Evolutionary conservation across 75 land plant genomes (phyloP).

Genomic region (Azolla pinnata): DNA sequence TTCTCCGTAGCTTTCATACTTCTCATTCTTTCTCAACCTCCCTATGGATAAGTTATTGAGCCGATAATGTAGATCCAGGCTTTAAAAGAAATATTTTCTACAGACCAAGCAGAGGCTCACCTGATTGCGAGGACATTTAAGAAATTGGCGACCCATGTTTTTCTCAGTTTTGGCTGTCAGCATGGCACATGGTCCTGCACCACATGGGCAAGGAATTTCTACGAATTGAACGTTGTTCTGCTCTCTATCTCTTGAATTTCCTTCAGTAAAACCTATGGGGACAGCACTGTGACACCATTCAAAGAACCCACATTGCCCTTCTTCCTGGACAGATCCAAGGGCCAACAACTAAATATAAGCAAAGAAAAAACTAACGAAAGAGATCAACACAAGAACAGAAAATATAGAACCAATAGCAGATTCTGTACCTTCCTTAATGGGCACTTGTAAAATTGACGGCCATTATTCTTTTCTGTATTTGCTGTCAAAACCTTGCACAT

Average conservation of each 20-base stretch:
- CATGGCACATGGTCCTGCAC: constrained; percentile 30
- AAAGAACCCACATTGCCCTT: constrained; percentile 44
- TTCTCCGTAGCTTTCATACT: too few relatives aligned
- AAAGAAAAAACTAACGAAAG: background rate
- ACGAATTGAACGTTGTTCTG: background rate
- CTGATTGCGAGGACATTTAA: constrained; percentile 30
- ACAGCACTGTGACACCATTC: constrained; percentile 37
- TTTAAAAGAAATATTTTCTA: too few relatives aligned
- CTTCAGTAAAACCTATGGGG: background rate
- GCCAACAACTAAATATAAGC: background rate
- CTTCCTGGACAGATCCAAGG: constrained; percentile 17
- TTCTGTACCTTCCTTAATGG: constrained; percentile 26
- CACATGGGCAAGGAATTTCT: constrained; percentile 30
- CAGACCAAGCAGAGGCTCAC: constrained; percentile 9
- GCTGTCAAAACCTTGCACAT: constrained; percentile 32
- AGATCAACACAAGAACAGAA: background rate
- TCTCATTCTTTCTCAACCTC: background rate
- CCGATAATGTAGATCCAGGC: too few relatives aligned
- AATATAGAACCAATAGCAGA: background rate
- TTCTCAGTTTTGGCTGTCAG: constrained; percentile 32
- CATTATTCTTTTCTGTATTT: constrained; percentile 41
- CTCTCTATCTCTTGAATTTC: background rate
- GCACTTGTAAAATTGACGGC: constrained; percentile 42
- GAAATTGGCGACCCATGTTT: constrained; percentile 38
- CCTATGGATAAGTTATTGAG: too few relatives aligned